A percentile compares a stretch with the other conserved stretches of the same genome.
phyloP scores from a whole-genome alignment of 306 rosid genomes.

The Castanea mollissima region DNA sequence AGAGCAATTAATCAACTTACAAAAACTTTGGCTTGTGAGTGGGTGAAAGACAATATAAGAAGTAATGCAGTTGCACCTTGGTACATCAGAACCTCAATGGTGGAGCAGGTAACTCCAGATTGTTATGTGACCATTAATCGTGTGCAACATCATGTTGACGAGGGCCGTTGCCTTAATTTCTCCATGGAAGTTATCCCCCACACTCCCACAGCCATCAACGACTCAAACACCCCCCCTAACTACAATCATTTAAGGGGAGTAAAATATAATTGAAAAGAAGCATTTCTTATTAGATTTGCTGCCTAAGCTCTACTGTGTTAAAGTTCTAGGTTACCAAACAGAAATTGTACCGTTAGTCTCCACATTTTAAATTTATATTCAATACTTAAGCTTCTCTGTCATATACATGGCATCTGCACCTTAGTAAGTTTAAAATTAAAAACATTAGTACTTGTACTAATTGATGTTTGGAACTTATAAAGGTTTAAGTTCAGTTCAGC shows the following conservation, averaged over 20 bases:
- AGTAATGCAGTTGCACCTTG: constrained; percentile 77
- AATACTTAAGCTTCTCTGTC: background rate
- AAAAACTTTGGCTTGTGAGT: constrained; percentile 71
- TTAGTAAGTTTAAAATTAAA: background rate
- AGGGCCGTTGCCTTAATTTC: background rate
- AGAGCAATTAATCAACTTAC: constrained; percentile 79
- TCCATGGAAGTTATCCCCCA: background rate
- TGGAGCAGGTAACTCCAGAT: constrained; percentile 48
- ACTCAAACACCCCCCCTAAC: background rate
- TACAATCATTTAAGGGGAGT: background rate
- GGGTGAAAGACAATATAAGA: constrained; percentile 77
- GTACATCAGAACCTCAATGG: constrained; percentile 77
- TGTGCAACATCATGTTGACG: background rate
- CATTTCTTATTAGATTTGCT: background rate
- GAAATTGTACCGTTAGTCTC: background rate
- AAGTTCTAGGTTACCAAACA: background rate
- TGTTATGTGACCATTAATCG: constrained; percentile 2
- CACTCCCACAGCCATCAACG: background rate
- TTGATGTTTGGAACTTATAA: background rate
- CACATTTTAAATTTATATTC: background rate
- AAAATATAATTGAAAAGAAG: background rate
- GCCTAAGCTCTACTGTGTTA: too few relatives aligned
- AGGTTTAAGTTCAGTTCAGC: background rate
- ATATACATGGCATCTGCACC: background rate
- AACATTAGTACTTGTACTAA: background rate